Evolutionary conservation across 2,329 filamentous ascomycete species (phyloP), one percentile per base, ranked within the genome.

Genomic region (Aspergillus jensenii): DNA sequence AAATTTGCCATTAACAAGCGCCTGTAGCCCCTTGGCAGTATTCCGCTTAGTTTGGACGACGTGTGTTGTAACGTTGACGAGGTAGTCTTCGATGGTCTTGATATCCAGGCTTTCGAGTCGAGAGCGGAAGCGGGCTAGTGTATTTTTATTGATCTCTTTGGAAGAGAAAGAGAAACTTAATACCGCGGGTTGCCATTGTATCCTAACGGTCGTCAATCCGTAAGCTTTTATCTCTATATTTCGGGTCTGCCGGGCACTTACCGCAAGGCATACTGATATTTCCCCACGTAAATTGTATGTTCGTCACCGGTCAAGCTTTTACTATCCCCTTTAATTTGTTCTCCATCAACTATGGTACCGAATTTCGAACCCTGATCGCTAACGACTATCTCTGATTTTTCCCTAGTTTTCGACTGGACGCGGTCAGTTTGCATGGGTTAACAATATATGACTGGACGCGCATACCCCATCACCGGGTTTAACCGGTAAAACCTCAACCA

Each of bases 1-100:
- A 65, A 87, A 85, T 72, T 84, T 89, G 14, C 85, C 91, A 67
- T 92, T 90, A 39, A 97, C 87, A 9, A 99, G 80, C 2, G 91
- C 93, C 69, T 96, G 91, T 2, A 99, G 80, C 0, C 90, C 91
- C 64, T 91, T 92, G 0, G 93, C 84, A 0, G 91, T 93, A 72
- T 98, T 99, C 48, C 95, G 84, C 75, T 96, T 97, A 72, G 87
- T 90, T 7, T 91, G 87, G 35, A 98, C 87, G 11, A 96, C 89
- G 73, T 98, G 93, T 0, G 93, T 96, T 0, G 93, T 97, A 27
- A 83, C 78, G 15, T 79, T 82, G 25, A 82, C 77, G 23, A 90
- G 78, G 72, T 91, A 97, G 4, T 92, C 87, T 44, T 84, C 81
- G 14, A 90, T 79, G 14, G 91, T 87, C 73, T 97, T 98, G 73